Evolutionary conservation across 257 asterid genomes (phyloP), one percentile per base, ranked within the genome.

Genomic region (Fraxinus pennsylvanica): DNA sequence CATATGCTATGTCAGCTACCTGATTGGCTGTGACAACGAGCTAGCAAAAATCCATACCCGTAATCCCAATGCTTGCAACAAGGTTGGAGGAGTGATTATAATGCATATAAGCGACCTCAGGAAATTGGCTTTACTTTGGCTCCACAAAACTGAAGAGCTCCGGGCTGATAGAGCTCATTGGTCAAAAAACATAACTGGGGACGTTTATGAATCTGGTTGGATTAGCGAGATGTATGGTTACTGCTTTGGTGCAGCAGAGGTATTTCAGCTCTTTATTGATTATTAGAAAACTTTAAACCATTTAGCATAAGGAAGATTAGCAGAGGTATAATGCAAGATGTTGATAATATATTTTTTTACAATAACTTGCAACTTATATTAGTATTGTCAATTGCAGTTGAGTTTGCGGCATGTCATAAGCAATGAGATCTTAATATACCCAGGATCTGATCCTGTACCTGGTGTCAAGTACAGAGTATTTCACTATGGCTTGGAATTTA

Each of bases 201-300:
- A 96, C 80, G 80, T 93, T 65, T 96, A 96, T 43, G 98, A 96
- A 86, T 82, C 98, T 67, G 99, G 98, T 76, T 96, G 98, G 99
- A 93, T 96, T 68, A 96, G 98, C 76, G 97, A 96, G 89, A 96
- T 96, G 99, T 96, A 96, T 81, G 99, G 99, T 72, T 96, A 96
- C 91, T 90, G 97, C 65, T 96, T 96, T 75, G 99, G 92, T 82
- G 99, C 98, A 47, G 94, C 99, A 25, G 99, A 96, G 99, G 98
- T 96, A 89, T 68, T 75, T 78, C 25, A 13, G 3, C 36, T 29
- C 30, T 74, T 59, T 1, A 4, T 19, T 22, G 38, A 41, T 72
- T 21, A 3, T 25, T 35, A 0, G 15, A 21, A 66, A 14, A 19
- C 41, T 14, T 54, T n/a, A 17, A 54, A 54, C 65, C 65, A 17